Conservation (phyloP, 768 basidiomycete genomes). For the Russula foetens region DNA sequence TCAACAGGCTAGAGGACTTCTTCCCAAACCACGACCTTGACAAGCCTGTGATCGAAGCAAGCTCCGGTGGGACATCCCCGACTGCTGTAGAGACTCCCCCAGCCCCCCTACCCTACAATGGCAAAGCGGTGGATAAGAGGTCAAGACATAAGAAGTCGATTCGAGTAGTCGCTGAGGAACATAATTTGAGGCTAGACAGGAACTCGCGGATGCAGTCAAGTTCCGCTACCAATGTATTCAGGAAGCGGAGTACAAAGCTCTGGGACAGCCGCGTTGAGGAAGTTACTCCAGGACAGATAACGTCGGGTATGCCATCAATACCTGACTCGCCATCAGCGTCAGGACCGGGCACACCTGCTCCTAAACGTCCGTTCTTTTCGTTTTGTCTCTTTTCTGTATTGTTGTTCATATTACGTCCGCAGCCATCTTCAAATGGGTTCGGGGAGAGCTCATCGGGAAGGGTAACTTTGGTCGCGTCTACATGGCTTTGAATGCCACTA, state of each 20-base stretch:
- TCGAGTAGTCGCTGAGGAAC: constrained; percentile 82
- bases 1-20: constrained; percentile 86
- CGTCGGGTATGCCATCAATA: constrained; percentile 34
- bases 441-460: constrained; percentile 94
- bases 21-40: constrained; percentile 97
- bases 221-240: constrained; percentile 41
- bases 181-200: constrained; percentile 68
- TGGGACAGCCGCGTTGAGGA: constrained; percentile 95
- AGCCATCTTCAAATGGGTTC: constrained; percentile 97
- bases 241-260: constrained; percentile 87
- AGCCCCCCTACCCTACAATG: constrained; percentile 24
- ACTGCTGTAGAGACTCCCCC: constrained; percentile 47
- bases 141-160: constrained; percentile 83
- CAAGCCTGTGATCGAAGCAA: constrained; percentile 87
- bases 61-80: constrained; percentile 72
- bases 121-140: constrained; percentile 28
- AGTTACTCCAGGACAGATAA: constrained; percentile 69
- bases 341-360: constrained; percentile 28
- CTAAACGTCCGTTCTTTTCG: constrained; percentile 49
- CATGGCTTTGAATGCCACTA: constrained; percentile 90
- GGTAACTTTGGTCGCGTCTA: constrained; percentile 97
- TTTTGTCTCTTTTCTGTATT: background rate
- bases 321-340: constrained; percentile 53
- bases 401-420: constrained; percentile 10
- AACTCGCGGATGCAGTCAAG: constrained; percentile 51